Percentiles rank a stretch among this genome's conserved stretches.
Conservation (phyloP, 2,329 filamentous ascomycete species). For the Aureobasidium subglaciale region DNA sequence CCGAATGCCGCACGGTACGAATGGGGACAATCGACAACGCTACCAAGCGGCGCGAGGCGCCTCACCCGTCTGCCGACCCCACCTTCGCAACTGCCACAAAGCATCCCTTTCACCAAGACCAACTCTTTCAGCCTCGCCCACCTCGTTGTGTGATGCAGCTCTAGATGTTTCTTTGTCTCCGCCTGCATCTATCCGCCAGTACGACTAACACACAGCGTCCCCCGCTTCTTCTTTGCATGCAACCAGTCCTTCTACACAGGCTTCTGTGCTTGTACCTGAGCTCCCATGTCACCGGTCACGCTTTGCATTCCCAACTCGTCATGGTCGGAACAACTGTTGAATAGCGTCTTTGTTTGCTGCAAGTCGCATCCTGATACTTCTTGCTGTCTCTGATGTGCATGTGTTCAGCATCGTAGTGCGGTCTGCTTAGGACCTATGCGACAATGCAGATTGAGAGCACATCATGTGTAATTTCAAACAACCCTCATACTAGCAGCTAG, state of each 20-base stretch:
- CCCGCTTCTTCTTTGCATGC: constrained; percentile 8
- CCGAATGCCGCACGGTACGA: not conserved
- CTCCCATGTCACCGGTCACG: not conserved
- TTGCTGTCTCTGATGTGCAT: not conserved
- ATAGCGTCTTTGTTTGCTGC: not conserved
- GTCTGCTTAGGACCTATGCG: too few species aligned
- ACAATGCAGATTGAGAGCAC: too few species aligned
- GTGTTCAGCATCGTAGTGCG: not conserved
- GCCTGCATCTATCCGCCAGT: not conserved
- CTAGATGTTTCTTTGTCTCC: not conserved
- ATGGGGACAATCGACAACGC: not conserved
- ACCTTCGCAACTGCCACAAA: not conserved
- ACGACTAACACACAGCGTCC: not conserved
- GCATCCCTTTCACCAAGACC: not conserved
- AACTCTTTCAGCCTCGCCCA: not conserved
- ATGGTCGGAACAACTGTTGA: not conserved
- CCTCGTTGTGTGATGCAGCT: not conserved
- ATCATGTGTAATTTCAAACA: too few species aligned
- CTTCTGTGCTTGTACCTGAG: not conserved
- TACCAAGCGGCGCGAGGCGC: not conserved
- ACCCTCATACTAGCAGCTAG: too few species aligned
- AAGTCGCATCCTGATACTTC: not conserved
- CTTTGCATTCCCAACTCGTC: not conserved
- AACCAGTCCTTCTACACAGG: not conserved
- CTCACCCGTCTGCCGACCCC: not conserved